These are phyloP conservation scores for Penicillium sp. DNA, from an alignment of 2,329 filamentous ascomycete species.

Conservation along the genomic window DNA sequence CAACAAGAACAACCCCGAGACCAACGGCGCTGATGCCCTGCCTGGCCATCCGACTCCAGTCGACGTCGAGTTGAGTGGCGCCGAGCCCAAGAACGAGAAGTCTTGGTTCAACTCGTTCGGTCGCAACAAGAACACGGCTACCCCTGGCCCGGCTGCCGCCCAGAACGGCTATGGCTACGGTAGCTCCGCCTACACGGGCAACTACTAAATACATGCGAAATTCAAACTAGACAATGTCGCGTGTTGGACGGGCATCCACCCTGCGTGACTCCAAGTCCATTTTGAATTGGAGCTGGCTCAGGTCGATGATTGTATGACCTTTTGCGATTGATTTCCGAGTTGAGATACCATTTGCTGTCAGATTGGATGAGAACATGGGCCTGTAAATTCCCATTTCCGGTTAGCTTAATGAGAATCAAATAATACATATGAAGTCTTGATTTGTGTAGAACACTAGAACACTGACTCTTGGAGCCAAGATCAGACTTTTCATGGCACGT, in stretches of 20 bases:
- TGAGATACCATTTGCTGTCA: constrained; percentile 20
- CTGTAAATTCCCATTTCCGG: neutral
- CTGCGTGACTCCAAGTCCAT: too few species aligned
- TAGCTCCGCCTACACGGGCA: constrained; percentile 30
- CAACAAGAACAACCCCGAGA: constrained; percentile 42
- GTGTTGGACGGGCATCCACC: neutral
- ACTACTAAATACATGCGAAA: constrained; percentile 27
- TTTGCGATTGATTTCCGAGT: constrained; percentile 9
- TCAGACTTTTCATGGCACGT: too few species aligned
- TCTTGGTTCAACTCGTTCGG: constrained; percentile 20
- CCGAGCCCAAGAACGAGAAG: constrained; percentile 16
- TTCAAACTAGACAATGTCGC: too few species aligned
- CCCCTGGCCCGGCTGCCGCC: constrained; percentile 1
- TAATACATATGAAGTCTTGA: too few species aligned
- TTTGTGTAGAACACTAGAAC: too few species aligned
- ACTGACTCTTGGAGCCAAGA: too few species aligned
- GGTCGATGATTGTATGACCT: constrained; percentile 17
- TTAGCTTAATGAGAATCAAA: too few species aligned
- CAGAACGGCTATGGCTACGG: constrained; percentile 27
- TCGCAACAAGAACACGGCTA: constrained; percentile 19
- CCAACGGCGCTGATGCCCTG: constrained; percentile 30
- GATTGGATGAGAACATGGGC: constrained; percentile 9
- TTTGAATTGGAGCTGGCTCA: too few species aligned
- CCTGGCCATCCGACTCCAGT: constrained; percentile 37
- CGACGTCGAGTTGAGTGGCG: constrained; percentile 33